Conservation (phyloP, 2,329 filamentous ascomycete species). For the Scedosporium apiospermum region DNA sequence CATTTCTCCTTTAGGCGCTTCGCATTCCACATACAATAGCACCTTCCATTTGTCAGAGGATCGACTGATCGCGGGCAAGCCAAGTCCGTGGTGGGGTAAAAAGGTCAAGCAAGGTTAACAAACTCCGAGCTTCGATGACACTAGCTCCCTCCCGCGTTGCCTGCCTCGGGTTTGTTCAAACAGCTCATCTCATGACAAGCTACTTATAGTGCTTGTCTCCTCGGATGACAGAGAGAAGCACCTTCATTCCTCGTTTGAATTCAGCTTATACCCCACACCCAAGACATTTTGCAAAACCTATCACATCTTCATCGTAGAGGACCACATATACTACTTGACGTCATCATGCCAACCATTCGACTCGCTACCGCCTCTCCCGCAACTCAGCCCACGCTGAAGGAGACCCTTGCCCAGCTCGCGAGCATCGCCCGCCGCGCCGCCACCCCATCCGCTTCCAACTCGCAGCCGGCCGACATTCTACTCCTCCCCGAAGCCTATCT, state of each 20-base stretch:
- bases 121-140: too few relatives aligned
- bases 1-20: neutral
- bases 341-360: conserved; percentile 27
- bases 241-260: too few relatives aligned
- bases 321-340: neutral
- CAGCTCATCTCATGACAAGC: neutral
- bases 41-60: neutral
- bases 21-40: neutral
- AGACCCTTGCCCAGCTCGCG: conserved; percentile 60
- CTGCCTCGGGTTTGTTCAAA: neutral
- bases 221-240: too few relatives aligned
- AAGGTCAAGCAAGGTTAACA: neutral
- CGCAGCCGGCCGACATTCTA: conserved; percentile 50
- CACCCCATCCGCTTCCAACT: neutral
- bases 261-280: neutral
- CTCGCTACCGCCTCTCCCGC: conserved; percentile 47
- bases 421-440: conserved; percentile 55
- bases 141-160: too few relatives aligned
- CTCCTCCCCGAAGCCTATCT: conserved; percentile 90
- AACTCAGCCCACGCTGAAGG: conserved; percentile 36
- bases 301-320: neutral
- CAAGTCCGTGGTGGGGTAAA: neutral
- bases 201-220: too few relatives aligned
- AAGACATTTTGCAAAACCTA: neutral
- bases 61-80: neutral